Evolutionary conservation across 2,329 filamentous ascomycete species (phyloP), one percentile per base, ranked within the genome.

Genomic region (Drechslerella stenobrocha): DNA sequence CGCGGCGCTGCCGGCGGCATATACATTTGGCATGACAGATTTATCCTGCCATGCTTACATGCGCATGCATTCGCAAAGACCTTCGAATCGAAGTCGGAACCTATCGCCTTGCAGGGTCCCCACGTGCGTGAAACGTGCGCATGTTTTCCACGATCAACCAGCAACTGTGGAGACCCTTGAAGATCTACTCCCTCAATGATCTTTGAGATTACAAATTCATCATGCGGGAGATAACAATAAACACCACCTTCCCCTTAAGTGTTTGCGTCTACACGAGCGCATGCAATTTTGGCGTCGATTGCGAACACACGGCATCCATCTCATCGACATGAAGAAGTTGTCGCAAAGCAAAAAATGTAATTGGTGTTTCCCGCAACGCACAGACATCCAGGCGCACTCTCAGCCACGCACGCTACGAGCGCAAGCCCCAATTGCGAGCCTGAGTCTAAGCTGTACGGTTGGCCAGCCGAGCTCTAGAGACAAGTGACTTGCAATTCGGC

Each of bases 341-440:
- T 18, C 18, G 37, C 37, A 42, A 18, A n/a, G 34, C 34, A n/a
- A 37, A 4, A 37, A 37, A 2, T 3, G 15, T 2, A 4, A 20
- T 18, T 42, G 8, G 4, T 9, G 7, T 3, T 42, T n/a, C 18
- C 18, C 22, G 37, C 37, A 5, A 42, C 37, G 37, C 37, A 42
- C 37, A 18, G 37, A 42, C 37, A 42, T n/a, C 37, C 8, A 42
- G 9, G 37, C 37, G 37, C 37, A 42, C 7, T 18, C 37, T 42
- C 37, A 18, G 6, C n/a, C n/a, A n/a, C n/a, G n/a, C 37, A 42
- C 37, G 37, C 37, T 18, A 20, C 37, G 18, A 42, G 37, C 37
- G 37, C 37, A 42, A 42, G 37, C 37, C 37, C 37, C 37, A 42
- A 42, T 42, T 18, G 13, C 18, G n/a, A 18, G n/a, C 9, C 7